These are phyloP conservation scores for Lasiosphaeriaceae sp. DNA, from an alignment of 495 filamentous ascomycete genomes.

Conservation along the genomic window DNA sequence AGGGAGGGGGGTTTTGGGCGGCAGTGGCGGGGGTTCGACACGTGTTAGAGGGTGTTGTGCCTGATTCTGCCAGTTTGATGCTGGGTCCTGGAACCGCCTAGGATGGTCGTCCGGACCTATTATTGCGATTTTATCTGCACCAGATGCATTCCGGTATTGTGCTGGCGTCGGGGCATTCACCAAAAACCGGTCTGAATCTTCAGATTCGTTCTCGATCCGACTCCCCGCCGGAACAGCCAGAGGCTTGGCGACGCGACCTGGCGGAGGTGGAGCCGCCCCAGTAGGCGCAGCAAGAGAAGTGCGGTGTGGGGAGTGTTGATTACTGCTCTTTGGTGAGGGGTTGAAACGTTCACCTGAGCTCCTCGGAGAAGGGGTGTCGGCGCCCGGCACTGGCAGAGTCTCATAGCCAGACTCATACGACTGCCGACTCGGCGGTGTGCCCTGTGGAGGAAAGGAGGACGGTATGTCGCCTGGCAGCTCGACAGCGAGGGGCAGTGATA, in stretches of 20 bases:
- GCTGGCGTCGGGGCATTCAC: slow-evolving; percentile 50
- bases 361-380: slow-evolving; percentile 37
- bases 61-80: slow-evolving; percentile 31
- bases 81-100: slow-evolving; percentile 42
- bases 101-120: slow-evolving; percentile 55
- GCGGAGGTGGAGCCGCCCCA: slow-evolving; percentile 26
- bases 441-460: slow-evolving; percentile 18
- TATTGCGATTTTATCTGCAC: slow-evolving; percentile 60
- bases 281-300: slow-evolving; percentile 32
- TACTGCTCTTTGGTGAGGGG: slow-evolving; percentile 29
- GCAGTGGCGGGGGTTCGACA: slow-evolving; percentile 68
- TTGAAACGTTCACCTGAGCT: slow-evolving; percentile 39
- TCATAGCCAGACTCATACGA: slow-evolving; percentile 48
- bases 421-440: slow-evolving; percentile 34
- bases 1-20: slow-evolving; percentile 78
- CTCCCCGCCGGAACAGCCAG: not conserved
- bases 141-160: slow-evolving; percentile 45
- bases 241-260: slow-evolving; percentile 20
- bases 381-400: slow-evolving; percentile 31
- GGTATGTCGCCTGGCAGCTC: slow-evolving; percentile 48
- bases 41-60: slow-evolving; percentile 43
- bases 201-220: slow-evolving; percentile 8
- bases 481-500: slow-evolving; percentile 38
- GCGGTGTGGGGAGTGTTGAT: slow-evolving; percentile 27
- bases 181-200: slow-evolving; percentile 43